Percentiles rank a stretch among this genome's conserved stretches.
Conservation (phyloP, 2,329 filamentous ascomycete genomes). For the Pestalotiopsis fici region DNA sequence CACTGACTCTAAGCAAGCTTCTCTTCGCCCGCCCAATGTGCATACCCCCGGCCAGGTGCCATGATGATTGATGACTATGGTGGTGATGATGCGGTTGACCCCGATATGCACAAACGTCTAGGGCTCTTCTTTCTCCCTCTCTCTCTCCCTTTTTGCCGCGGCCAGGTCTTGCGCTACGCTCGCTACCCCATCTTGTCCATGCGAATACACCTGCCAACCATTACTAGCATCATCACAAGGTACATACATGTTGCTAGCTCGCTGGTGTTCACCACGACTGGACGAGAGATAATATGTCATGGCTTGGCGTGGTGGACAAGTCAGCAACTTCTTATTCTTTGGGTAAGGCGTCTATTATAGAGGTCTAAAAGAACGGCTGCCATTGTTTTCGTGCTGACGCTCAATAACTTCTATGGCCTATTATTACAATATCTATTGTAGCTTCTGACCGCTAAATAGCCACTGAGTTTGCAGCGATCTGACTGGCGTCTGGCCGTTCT, state of each 20-base stretch:
- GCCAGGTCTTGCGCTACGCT: not conserved
- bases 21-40: not conserved
- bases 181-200: slow-evolving; percentile 1
- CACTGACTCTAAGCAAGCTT: not conserved
- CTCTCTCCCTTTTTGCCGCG: not conserved
- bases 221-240: not conserved
- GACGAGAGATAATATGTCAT: not conserved
- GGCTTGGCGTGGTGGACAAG: not conserved
- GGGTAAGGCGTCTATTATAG: not conserved
- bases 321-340: not conserved
- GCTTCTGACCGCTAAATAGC: not conserved
- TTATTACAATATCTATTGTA: too few relatives aligned
- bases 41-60: not conserved
- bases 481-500: not conserved
- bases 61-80: too few relatives aligned
- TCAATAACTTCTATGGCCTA: too few relatives aligned
- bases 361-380: not conserved
- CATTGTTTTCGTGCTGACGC: not conserved
- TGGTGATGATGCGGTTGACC: not conserved
- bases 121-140: not conserved
- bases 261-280: not conserved
- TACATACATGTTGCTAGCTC: not conserved
- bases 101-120: not conserved
- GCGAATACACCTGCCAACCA: not conserved
- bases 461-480: not conserved